A percentile compares a stretch with the other conserved stretches of the same genome.
phyloP scores from a whole-genome alignment of 2,329 filamentous ascomycete species.

The Metarhizium album region DNA sequence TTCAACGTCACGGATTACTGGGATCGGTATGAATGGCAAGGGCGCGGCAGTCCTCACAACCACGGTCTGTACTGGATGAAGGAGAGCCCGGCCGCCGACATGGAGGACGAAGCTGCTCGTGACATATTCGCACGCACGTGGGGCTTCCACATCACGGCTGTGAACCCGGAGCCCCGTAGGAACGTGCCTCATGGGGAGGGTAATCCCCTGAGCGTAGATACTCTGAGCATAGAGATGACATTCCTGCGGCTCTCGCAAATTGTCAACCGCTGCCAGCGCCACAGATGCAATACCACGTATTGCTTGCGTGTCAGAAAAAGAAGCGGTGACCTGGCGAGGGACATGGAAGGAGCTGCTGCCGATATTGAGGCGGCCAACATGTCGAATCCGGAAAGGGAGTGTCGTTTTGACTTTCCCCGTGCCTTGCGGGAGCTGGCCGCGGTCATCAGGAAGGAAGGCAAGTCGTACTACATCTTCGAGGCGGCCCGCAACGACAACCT shows the following conservation, averaged over 20 bases:
- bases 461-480: conserved; percentile 3
- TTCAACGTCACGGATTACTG: conserved; percentile 1
- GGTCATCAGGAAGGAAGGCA: not conserved
- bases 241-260: conserved; percentile 5
- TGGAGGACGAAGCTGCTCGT: not conserved
- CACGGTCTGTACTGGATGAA: conserved; percentile 6
- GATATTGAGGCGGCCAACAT: conserved; percentile 1
- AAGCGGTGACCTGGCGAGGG: conserved; percentile 1
- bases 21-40: conserved; percentile 7
- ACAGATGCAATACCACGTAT: conserved; percentile 5
- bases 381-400: not conserved
- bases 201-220: not conserved
- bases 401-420: conserved; percentile 3
- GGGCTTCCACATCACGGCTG: not conserved
- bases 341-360: conserved; percentile 1
- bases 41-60: conserved; percentile 4
- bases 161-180: not conserved
- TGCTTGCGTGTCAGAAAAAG: not conserved
- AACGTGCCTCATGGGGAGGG: not conserved
- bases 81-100: conserved; percentile 1
- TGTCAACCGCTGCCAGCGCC: conserved; percentile 5
- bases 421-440: not conserved
- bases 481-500: conserved; percentile 4
- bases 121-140: not conserved
- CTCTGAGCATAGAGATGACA: conserved; percentile 2